Evolutionary conservation across 2,329 filamentous ascomycete species (phyloP).

Genomic region (Aspergillus sojae): DNA sequence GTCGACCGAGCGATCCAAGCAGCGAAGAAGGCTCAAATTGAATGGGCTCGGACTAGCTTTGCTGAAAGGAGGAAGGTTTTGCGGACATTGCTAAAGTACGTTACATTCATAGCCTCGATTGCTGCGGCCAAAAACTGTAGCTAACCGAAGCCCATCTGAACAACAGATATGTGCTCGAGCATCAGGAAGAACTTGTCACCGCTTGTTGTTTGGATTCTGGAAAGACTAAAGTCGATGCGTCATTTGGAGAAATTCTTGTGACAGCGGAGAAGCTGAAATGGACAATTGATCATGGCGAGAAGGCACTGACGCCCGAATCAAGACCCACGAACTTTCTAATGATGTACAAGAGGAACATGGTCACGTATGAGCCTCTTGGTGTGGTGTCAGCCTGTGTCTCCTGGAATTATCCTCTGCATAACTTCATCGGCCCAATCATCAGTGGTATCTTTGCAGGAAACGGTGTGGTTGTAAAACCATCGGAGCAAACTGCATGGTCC

Average conservation of each 20-base stretch:
- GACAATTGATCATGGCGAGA: constrained; percentile 89
- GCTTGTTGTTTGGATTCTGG: constrained; percentile 90
- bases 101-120: neutral
- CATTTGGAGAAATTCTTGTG: constrained; percentile 91
- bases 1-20: constrained; percentile 78
- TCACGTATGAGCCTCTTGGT: constrained; percentile 87
- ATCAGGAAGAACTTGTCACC: constrained; percentile 83
- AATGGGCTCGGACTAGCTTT: constrained; percentile 80
- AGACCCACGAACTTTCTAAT: constrained; percentile 90
- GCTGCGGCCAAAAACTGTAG: neutral
- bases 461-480: constrained; percentile 88
- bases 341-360: constrained; percentile 91
- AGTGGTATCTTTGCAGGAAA: constrained; percentile 90
- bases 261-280: constrained; percentile 92
- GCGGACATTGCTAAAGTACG: constrained; percentile 71
- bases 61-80: constrained; percentile 76
- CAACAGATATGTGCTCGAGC: constrained; percentile 72
- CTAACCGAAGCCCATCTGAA: neutral
- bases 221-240: constrained; percentile 93
- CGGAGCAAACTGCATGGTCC: constrained; percentile 95
- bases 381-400: constrained; percentile 91
- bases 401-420: constrained; percentile 98
- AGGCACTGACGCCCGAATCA: constrained; percentile 69
- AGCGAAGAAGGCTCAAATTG: constrained; percentile 71
- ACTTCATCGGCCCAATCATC: constrained; percentile 87